These are phyloP conservation scores for Parathielavia hyrcaniae DNA, from an alignment of 495 filamentous ascomycete species.

Conservation along the genomic window DNA sequence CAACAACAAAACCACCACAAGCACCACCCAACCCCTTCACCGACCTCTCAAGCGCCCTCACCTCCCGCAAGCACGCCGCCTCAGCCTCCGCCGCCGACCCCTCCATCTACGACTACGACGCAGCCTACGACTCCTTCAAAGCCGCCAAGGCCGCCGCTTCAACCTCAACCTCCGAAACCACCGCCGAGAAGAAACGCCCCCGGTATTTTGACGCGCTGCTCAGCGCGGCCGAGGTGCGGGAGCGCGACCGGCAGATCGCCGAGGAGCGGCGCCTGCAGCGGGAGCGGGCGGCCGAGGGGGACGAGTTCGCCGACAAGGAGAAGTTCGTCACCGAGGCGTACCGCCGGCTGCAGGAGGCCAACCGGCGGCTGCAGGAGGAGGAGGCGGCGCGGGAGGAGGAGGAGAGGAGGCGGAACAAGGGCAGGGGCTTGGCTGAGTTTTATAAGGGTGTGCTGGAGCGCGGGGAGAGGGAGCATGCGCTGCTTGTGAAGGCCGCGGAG, in stretches of 20 bases:
- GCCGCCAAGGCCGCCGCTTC: conserved; percentile 32
- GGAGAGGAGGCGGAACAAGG: conserved; percentile 60
- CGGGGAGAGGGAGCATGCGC: conserved; percentile 68
- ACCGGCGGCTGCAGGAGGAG: conserved; percentile 70
- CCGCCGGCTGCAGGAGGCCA: conserved; percentile 84
- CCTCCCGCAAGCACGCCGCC: conserved; percentile 50
- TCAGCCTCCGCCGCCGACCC: conserved; percentile 56
- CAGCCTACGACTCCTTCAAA: conserved; percentile 60
- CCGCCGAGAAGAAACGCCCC: conserved; percentile 50
- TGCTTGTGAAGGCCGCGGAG: conserved; percentile 60
- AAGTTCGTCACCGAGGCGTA: conserved; percentile 96
- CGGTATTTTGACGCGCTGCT: conserved; percentile 81
- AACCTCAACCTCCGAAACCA: conserved; percentile 29
- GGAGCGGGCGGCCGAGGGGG: conserved; percentile 88
- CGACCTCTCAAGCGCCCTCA: conserved; percentile 50
- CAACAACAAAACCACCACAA: conserved; percentile 23
- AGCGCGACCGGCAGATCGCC: conserved; percentile 81
- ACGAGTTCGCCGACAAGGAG: conserved; percentile 91
- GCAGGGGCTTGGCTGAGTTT: conserved; percentile 75
- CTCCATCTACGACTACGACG: conserved; percentile 71
- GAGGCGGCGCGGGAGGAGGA: conserved; percentile 64
- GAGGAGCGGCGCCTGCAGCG: conserved; percentile 79
- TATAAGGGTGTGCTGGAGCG: conserved; percentile 76
- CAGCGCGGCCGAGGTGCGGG: conserved; percentile 74
- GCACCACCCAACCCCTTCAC: conserved; percentile 37